Percentiles rank a stretch among this genome's conserved stretches.
phyloP scores from a whole-genome alignment of 2,329 filamentous ascomycete species.

The Scedosporium dehoogii region DNA sequence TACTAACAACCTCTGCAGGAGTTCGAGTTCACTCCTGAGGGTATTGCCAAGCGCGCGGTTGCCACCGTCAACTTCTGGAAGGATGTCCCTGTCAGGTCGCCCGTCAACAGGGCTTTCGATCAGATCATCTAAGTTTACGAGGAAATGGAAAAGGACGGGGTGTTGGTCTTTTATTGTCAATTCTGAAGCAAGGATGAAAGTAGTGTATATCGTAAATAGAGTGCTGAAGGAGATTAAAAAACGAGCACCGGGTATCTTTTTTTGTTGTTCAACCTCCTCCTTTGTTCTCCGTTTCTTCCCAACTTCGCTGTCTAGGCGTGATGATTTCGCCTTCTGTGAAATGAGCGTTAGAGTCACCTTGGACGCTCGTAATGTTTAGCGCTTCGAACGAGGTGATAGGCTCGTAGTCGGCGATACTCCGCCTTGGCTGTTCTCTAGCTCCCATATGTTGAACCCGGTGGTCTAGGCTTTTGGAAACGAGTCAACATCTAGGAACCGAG shows the following conservation, averaged over 20 bases:
- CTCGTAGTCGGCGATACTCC: too few species aligned
- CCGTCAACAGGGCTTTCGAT: conserved; percentile 94
- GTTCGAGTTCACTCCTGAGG: conserved; percentile 98
- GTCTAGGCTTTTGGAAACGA: not conserved
- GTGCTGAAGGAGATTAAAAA: not conserved
- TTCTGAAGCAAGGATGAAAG: not conserved
- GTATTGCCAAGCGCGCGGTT: conserved; percentile 86
- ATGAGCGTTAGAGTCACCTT: too few species aligned
- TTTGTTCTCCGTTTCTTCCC: not conserved
- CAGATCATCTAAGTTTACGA: conserved; percentile 67
- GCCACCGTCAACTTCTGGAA: conserved; percentile 97
- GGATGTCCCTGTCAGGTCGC: conserved; percentile 83
- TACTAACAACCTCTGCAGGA: conserved; percentile 47
- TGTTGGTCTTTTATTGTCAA: conserved; percentile 3
- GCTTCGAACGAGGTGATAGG: not conserved
- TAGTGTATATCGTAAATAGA: conserved; percentile 2
- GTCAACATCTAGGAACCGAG: not conserved
- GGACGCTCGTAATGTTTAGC: not conserved
- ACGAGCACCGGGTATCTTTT: not conserved
- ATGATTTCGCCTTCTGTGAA: not conserved
- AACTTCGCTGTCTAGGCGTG: not conserved
- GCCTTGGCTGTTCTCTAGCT: not conserved
- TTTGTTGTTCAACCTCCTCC: not conserved
- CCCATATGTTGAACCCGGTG: not conserved
- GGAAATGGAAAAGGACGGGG: conserved; percentile 9